Evolutionary conservation across 2,329 filamentous ascomycete genomes (phyloP).

Genomic region (Neobulgaria alba): DNA sequence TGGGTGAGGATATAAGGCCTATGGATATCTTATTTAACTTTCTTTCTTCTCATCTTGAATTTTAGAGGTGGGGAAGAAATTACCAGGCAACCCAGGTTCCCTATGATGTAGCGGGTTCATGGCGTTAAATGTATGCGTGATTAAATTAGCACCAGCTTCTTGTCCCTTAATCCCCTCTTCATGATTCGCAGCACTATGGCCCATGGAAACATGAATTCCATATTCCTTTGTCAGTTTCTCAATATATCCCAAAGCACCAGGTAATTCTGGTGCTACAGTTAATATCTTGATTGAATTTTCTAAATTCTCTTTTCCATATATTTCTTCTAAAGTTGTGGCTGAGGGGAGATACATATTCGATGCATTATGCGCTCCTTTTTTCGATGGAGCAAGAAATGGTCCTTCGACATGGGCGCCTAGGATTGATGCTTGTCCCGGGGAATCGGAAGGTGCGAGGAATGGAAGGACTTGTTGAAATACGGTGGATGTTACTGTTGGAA

Average conservation of each 20-base stretch:
- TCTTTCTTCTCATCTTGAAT: no score
- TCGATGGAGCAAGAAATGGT: constrained; percentile 42
- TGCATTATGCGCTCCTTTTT: constrained; percentile 42
- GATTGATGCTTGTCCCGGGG: constrained; percentile 37
- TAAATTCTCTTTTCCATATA: constrained; percentile 40
- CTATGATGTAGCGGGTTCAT: constrained; percentile 43
- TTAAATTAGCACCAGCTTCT: constrained; percentile 38
- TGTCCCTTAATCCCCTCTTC: constrained; percentile 37
- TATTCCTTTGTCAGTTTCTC: constrained; percentile 30
- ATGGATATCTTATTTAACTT: neutral
- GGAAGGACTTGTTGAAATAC: constrained; percentile 38
- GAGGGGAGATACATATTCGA: constrained; percentile 21
- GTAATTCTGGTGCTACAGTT: constrained; percentile 45
- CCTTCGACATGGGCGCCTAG: constrained; percentile 49
- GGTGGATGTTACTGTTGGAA: constrained; percentile 39
- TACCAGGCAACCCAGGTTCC: constrained; percentile 41
- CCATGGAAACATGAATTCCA: constrained; percentile 24
- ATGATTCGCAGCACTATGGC: constrained; percentile 41
- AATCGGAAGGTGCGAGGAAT: constrained; percentile 34
- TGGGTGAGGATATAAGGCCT: constrained; percentile 27
- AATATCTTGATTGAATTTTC: constrained; percentile 37
- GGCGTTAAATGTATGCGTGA: constrained; percentile 48
- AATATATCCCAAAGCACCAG: constrained; percentile 34
- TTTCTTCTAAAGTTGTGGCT: constrained; percentile 13
- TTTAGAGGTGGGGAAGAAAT: no score